Conservation (phyloP, 768 basidiomycete genomes). For the Lyophyllum semitale region DNA sequence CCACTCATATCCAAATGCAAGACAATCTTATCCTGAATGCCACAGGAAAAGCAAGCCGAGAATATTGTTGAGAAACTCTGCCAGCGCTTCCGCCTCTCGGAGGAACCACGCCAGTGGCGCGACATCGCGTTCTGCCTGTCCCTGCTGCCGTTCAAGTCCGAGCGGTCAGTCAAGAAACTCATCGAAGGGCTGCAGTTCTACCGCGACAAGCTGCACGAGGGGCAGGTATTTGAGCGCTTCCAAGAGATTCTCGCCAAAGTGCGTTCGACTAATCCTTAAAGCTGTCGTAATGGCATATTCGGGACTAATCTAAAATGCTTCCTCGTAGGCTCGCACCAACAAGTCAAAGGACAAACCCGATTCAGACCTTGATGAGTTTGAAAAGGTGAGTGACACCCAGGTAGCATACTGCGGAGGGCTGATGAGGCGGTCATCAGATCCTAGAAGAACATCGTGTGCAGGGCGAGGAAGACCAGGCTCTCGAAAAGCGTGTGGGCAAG, state of each 20-base stretch:
- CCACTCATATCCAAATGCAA: neutral
- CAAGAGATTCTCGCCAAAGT: constrained; percentile 92
- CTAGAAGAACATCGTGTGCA: constrained; percentile 80
- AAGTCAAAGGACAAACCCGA: constrained; percentile 93
- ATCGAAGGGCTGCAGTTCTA: constrained; percentile 92
- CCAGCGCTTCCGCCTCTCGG: constrained; percentile 87
- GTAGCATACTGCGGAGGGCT: neutral
- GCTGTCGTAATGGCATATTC: neutral
- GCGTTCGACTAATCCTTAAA: constrained; percentile 11
- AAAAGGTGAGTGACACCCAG: constrained; percentile 51
- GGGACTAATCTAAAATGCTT: neutral
- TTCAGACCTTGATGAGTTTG: constrained; percentile 92
- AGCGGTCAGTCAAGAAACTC: constrained; percentile 93
- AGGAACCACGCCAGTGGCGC: constrained; percentile 93
- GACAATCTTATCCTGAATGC: neutral
- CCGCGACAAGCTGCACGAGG: constrained; percentile 94
- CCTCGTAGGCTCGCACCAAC: constrained; percentile 73
- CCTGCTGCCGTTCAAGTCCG: constrained; percentile 94
- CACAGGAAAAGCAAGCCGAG: constrained; percentile 97
- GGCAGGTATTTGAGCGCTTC: constrained; percentile 77
- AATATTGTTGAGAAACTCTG: constrained; percentile 97
- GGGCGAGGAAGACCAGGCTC: constrained; percentile 89
- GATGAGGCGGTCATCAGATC: constrained; percentile 50
- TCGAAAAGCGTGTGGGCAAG: constrained; percentile 82
- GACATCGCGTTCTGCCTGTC: constrained; percentile 97